Conservation (phyloP, 2,329 filamentous ascomycete species). For the Lecanosticta acicola region DNA sequence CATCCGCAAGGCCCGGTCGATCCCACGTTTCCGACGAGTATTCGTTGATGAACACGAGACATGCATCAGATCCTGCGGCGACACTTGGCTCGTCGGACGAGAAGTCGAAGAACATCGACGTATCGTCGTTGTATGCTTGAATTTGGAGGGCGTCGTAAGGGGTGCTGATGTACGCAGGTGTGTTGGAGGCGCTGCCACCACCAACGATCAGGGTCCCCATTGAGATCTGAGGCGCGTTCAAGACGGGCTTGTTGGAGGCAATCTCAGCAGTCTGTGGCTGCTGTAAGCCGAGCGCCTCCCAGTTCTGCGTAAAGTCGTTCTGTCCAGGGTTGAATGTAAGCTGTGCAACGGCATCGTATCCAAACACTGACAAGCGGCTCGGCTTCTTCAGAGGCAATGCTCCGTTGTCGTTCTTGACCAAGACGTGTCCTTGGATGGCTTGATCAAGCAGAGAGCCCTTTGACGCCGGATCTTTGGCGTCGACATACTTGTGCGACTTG, state of each 20-base stretch:
- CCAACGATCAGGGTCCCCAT: slow-evolving; percentile 34
- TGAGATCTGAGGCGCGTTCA: slow-evolving; percentile 20
- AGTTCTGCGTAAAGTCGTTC: slow-evolving; percentile 22
- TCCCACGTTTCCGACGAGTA: slow-evolving; percentile 37
- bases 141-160: slow-evolving; percentile 34
- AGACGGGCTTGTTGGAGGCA: slow-evolving; percentile 31
- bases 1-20: slow-evolving; percentile 33
- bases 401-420: slow-evolving; percentile 56
- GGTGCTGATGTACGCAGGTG: slow-evolving; percentile 31
- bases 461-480: slow-evolving; percentile 50
- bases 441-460: slow-evolving; percentile 50
- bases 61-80: slow-evolving; percentile 35
- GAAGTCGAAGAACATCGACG: slow-evolving; percentile 57
- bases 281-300: slow-evolving; percentile 21
- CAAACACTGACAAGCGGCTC: slow-evolving; percentile 54
- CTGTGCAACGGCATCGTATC: slow-evolving; percentile 50
- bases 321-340: slow-evolving; percentile 24
- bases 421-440: slow-evolving; percentile 58
- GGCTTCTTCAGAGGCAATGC: slow-evolving; percentile 50
- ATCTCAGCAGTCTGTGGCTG: slow-evolving; percentile 22
- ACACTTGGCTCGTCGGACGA: slow-evolving; percentile 45
- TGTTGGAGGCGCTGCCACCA: slow-evolving; percentile 33
- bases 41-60: slow-evolving; percentile 58
- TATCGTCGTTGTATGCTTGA: slow-evolving; percentile 46
- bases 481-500: slow-evolving; percentile 48